Evolutionary conservation across 1,284 basidiomycete genomes (phyloP).

Genomic region (Ustilago curta): DNA sequence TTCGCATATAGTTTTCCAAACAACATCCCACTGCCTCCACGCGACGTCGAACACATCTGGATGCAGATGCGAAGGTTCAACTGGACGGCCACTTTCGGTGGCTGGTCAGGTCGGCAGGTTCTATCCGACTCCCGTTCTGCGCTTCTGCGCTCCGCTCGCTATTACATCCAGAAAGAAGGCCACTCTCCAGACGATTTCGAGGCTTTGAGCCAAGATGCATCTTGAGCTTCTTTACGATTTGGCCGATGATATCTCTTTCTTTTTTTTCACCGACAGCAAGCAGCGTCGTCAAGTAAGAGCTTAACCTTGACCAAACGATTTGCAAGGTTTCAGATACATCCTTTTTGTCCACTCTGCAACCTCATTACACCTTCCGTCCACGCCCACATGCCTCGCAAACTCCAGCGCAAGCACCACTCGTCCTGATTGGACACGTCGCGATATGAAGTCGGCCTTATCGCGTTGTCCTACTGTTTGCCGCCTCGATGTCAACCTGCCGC

Average conservation of each 20-base stretch:
- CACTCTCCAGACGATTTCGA: constrained; percentile 26
- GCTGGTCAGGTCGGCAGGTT: constrained; percentile 36
- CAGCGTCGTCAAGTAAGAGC: constrained; percentile 11
- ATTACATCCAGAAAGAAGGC: constrained; percentile 38
- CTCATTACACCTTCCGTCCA: constrained; percentile 7
- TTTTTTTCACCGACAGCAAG: constrained; percentile 1
- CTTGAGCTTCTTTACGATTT: constrained; percentile 10
- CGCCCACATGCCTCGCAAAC: constrained; percentile 16
- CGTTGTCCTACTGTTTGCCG: constrained; percentile 1
- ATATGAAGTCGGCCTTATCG: constrained; percentile 29
- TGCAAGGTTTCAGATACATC: constrained; percentile 8
- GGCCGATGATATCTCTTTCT: neutral
- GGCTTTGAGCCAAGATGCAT: constrained; percentile 12
- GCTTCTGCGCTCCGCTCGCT: constrained; percentile 32
- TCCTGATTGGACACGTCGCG: constrained; percentile 4
- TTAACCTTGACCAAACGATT: constrained; percentile 2
- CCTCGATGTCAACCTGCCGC: constrained; percentile 1
- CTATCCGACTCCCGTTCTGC: constrained; percentile 27
- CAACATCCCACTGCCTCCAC: constrained; percentile 43
- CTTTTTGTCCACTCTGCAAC: constrained; percentile 2
- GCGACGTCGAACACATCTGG: constrained; percentile 41
- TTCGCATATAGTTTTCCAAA: constrained; percentile 41
- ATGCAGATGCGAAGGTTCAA: constrained; percentile 31
- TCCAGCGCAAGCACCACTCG: neutral
- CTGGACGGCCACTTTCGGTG: constrained; percentile 38